Conservation (phyloP, 306 rosid species). For the Mimosa bimucronata region DNA sequence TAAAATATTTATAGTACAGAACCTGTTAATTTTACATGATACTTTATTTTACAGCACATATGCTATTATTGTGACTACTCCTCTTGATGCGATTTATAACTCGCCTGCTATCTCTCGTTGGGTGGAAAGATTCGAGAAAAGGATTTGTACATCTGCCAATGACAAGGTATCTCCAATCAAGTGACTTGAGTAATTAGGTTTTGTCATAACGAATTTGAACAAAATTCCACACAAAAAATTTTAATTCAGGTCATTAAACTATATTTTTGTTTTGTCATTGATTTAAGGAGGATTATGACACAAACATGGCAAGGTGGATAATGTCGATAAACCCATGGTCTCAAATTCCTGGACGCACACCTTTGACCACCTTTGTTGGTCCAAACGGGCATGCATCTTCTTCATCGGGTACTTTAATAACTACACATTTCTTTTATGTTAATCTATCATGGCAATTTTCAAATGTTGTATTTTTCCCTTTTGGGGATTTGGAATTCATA, state of each 20-base stretch:
- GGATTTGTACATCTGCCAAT: background rate
- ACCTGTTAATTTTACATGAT: slow-evolving; percentile 16
- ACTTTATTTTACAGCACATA: slow-evolving; percentile 10
- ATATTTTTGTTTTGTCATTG: background rate
- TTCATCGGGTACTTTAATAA: slow-evolving; percentile 3
- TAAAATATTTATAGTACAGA: background rate
- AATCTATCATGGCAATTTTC: background rate
- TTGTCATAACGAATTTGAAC: slow-evolving; percentile 1
- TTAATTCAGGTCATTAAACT: background rate
- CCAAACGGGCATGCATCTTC: slow-evolving; percentile 2
- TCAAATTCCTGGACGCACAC: background rate
- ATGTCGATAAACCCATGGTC: background rate
- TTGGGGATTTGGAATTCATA: background rate
- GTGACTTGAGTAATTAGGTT: background rate
- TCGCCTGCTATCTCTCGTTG: background rate
- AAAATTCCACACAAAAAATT: background rate
- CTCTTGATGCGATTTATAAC: background rate
- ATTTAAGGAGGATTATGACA: slow-evolving; percentile 37
- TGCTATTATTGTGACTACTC: background rate
- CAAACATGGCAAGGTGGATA: background rate
- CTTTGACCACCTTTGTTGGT: background rate
- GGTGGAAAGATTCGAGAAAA: slow-evolving; percentile 5
- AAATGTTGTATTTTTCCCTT: background rate
- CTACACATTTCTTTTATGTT: background rate
- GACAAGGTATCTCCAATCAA: slow-evolving; percentile 37